Evolutionary conservation across 2,329 filamentous ascomycete species (phyloP).

Genomic region (Diaporthe sp.): DNA sequence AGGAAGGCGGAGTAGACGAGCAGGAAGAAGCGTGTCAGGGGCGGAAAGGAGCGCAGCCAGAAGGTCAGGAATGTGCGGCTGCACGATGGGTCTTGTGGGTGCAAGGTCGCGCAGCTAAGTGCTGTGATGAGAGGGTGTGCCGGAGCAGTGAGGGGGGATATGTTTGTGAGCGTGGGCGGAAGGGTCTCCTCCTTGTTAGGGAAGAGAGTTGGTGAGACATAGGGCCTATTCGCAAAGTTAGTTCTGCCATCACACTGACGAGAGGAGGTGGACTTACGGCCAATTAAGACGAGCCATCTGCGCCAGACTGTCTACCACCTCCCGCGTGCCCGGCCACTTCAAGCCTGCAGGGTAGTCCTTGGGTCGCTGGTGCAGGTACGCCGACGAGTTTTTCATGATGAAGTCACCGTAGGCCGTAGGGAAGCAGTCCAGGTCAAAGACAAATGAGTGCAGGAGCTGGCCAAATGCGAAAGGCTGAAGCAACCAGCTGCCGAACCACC

Average conservation of each 20-base stretch:
- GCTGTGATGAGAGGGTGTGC: conserved; percentile 90
- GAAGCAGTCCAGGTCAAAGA: conserved; percentile 83
- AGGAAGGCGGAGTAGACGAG: conserved; percentile 80
- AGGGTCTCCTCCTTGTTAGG: conserved; percentile 77
- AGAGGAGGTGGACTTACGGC: conserved; percentile 74
- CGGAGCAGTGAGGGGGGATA: conserved; percentile 83
- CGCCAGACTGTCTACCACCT: conserved; percentile 85
- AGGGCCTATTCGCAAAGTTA: conserved; percentile 65
- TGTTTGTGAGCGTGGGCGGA: conserved; percentile 73
- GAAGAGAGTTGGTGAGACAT: conserved; percentile 89
- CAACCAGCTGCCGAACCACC: conserved; percentile 90
- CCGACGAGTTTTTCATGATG: conserved; percentile 79
- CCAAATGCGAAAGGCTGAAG: conserved; percentile 82
- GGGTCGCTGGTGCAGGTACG: conserved; percentile 84
- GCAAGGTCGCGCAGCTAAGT: conserved; percentile 90
- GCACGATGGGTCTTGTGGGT: conserved; percentile 90
- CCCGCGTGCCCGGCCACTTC: conserved; percentile 81
- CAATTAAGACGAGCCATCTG: conserved; percentile 86
- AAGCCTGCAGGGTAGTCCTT: conserved; percentile 75
- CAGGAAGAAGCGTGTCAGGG: conserved; percentile 82
- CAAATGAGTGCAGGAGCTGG: conserved; percentile 81
- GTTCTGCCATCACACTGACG: conserved; percentile 41
- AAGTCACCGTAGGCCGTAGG: conserved; percentile 66
- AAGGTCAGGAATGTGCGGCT: conserved; percentile 89
- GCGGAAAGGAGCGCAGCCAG: conserved; percentile 86